These are phyloP conservation scores for Plectosphaerella sp. DNA, from an alignment of 2,329 filamentous ascomycete species.

Conservation along the genomic window DNA sequence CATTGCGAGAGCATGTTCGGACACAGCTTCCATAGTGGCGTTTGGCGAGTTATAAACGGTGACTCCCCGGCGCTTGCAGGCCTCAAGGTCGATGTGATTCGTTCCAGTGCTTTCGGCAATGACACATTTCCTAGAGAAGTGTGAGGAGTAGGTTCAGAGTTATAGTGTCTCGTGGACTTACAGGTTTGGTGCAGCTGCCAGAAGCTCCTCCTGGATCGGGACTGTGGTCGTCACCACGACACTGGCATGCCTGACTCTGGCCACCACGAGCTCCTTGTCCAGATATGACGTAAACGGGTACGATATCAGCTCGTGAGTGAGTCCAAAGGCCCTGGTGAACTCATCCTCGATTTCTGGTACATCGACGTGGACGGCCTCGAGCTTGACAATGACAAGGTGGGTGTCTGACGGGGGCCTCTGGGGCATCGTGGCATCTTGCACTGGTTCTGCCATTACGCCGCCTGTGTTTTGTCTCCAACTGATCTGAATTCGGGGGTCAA, in stretches of 20 bases:
- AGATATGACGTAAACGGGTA: conserved; percentile 10
- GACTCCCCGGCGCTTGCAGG: conserved; percentile 12
- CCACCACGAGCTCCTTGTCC: conserved; percentile 4
- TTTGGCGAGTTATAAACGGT: conserved; percentile 16
- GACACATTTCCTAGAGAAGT: conserved; percentile 13
- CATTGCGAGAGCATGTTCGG: conserved; percentile 17
- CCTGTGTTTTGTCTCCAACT: no score
- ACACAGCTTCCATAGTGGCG: conserved; percentile 15
- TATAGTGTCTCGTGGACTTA: conserved; percentile 1
- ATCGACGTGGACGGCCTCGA: conserved; percentile 11
- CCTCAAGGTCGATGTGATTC: conserved; percentile 16
- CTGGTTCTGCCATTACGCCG: conserved; percentile 5
- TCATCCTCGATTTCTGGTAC: conserved; percentile 7
- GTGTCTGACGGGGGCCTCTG: conserved; percentile 5
- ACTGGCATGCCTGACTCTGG: conserved; percentile 16
- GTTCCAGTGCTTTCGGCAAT: conserved; percentile 16
- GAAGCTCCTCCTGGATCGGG: conserved; percentile 11
- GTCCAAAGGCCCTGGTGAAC: not conserved
- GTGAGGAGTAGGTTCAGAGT: not conserved
- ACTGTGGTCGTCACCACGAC: conserved; percentile 18
- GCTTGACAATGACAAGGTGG: conserved; percentile 14
- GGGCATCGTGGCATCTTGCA: conserved; percentile 7
- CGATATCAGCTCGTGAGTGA: conserved; percentile 11
- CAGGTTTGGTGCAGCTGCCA: conserved; percentile 15
- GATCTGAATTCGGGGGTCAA: no score